phyloP scores from a whole-genome alignment of 1,139 yeast genomes.

The Yamadazyma kanchanaburiensis region DNA sequence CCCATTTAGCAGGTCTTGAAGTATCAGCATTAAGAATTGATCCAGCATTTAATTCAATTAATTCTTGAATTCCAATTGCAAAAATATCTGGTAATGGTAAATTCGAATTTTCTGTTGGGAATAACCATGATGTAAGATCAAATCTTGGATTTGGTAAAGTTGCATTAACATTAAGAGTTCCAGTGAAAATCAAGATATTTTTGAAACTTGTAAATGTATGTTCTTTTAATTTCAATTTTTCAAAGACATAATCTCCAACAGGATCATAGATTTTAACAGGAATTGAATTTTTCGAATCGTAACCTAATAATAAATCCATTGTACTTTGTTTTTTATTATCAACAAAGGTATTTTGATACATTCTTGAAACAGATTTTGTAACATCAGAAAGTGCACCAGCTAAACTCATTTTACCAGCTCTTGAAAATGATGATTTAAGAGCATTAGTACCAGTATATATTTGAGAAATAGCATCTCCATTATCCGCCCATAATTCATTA shows the following conservation, averaged over 20 bases:
- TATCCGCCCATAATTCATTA: slow-evolving; percentile 93
- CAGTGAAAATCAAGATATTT: slow-evolving; percentile 66
- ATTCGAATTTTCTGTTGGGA: slow-evolving; percentile 60
- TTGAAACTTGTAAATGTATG: slow-evolving; percentile 59
- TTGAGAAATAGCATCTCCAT: slow-evolving; percentile 95
- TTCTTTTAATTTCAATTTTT: slow-evolving; percentile 50
- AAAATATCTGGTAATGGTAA: slow-evolving; percentile 59
- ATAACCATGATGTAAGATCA: slow-evolving; percentile 77
- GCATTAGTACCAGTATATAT: slow-evolving; percentile 98
- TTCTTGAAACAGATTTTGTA: slow-evolving; percentile 89
- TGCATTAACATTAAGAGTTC: slow-evolving; percentile 90
- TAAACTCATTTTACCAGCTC: slow-evolving; percentile 92
- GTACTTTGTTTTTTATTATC: slow-evolving; percentile 87
- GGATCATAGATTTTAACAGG: slow-evolving; percentile 85
- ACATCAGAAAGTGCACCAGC: slow-evolving; percentile 97
- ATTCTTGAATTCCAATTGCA: slow-evolving; percentile 89
- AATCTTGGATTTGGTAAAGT: slow-evolving; percentile 42
- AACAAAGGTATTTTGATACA: slow-evolving; percentile 93
- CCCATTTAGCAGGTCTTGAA: slow-evolving; percentile 64
- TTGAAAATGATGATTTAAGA: slow-evolving; percentile 84
- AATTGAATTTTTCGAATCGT: slow-evolving; percentile 61
- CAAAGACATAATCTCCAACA: slow-evolving; percentile 72
- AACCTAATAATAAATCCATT: slow-evolving; percentile 82
- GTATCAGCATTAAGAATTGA: slow-evolving; percentile 71
- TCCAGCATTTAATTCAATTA: slow-evolving; percentile 86